Percentiles rank a stretch among this genome's conserved stretches.
These are phyloP conservation scores for Aotearoamyces nothofagi DNA, from an alignment of 2,329 filamentous ascomycete genomes.

Conservation along the genomic window DNA sequence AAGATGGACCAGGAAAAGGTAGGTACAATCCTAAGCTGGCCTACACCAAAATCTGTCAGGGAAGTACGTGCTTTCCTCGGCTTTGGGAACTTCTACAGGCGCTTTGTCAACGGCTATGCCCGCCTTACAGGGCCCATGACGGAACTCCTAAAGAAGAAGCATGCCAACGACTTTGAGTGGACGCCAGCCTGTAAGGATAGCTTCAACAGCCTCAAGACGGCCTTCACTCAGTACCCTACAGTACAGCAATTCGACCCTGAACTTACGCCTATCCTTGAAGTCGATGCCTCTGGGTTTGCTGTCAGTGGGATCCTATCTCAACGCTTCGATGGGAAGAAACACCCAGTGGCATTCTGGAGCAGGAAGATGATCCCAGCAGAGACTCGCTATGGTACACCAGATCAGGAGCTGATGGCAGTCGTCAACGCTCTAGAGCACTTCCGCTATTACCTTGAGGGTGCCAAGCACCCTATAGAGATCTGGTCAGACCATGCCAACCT, in stretches of 20 bases:
- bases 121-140: not conserved
- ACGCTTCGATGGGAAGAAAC: not conserved
- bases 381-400: not conserved
- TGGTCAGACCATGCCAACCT: conserved; percentile 4
- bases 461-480: conserved; percentile 2
- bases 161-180: not conserved
- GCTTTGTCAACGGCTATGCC: conserved; percentile 4
- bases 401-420: not conserved
- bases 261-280: conserved; percentile 1
- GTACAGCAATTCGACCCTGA: not conserved
- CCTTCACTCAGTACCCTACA: not conserved
- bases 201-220: not conserved
- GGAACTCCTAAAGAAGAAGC: not conserved
- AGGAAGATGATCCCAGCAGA: conserved; percentile 1
- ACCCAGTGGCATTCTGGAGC: conserved; percentile 1
- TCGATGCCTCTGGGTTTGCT: conserved; percentile 3
- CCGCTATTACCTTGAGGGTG: not conserved
- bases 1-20: not conserved
- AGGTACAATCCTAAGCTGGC: not conserved
- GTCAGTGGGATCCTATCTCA: conserved; percentile 2
- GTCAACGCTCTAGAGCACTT: not conserved
- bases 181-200: not conserved
- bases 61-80: not conserved
- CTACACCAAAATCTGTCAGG: not conserved
- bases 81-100: conserved; percentile 6